A percentile compares a stretch with the other conserved stretches of the same genome.
Conservation (phyloP, 805 yeast genomes). For the Priceomyces castillae region DNA sequence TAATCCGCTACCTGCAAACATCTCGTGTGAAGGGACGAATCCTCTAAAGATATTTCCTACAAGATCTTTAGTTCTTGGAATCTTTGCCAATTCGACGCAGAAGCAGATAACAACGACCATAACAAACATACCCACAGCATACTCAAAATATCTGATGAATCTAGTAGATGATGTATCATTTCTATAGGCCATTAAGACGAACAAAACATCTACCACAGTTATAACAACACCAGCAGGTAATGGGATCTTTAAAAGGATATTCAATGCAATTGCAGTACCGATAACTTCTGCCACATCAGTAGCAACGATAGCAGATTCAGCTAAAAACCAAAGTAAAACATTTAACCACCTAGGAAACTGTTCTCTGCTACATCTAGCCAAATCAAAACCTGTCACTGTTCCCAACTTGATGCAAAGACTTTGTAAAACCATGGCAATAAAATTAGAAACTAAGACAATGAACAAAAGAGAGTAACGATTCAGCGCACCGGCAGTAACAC, state of each 20-base stretch:
- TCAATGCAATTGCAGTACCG: slow-evolving; percentile 51
- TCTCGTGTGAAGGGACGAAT: slow-evolving; percentile 40
- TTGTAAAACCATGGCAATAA: slow-evolving; percentile 48
- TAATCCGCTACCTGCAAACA: slow-evolving; percentile 43
- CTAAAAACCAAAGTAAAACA: slow-evolving; percentile 36
- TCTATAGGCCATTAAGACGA: slow-evolving; percentile 46
- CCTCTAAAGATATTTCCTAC: slow-evolving; percentile 41
- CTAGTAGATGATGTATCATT: slow-evolving; percentile 41
- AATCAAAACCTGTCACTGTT: slow-evolving; percentile 48
- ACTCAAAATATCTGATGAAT: slow-evolving; percentile 37
- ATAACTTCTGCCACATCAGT: slow-evolving; percentile 55
- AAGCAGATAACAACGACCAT: slow-evolving; percentile 44
- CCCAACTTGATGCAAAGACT: slow-evolving; percentile 45
- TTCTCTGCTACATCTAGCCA: slow-evolving; percentile 43
- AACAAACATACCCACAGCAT: slow-evolving; percentile 42
- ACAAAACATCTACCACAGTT: slow-evolving; percentile 44
- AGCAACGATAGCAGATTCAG: slow-evolving; percentile 49
- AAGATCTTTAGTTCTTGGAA: slow-evolving; percentile 25
- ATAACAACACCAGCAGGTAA: slow-evolving; percentile 49
- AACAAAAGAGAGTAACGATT: slow-evolving; percentile 43
- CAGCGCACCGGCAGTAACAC: slow-evolving; percentile 46
- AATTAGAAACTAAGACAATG: slow-evolving; percentile 40
- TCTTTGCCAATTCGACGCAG: slow-evolving; percentile 41
- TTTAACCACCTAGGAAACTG: slow-evolving; percentile 41
- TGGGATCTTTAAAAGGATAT: slow-evolving; percentile 43